phyloP scores from a whole-genome alignment of 78 protist species.

The Salpingoeca rosetta region DNA sequence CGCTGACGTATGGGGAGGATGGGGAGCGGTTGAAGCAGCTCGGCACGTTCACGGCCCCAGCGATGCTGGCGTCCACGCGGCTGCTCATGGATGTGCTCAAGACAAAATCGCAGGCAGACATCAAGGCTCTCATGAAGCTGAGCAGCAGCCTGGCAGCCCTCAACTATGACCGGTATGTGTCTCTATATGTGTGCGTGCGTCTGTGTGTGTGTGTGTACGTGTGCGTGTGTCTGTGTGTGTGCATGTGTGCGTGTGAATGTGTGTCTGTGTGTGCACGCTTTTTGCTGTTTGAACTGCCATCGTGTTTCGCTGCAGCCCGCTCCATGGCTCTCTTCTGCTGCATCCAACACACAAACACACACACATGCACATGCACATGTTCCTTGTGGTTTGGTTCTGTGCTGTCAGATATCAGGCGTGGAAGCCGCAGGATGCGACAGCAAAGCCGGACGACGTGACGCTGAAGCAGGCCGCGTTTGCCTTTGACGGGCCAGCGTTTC shows the following conservation, averaged over 20 bases:
- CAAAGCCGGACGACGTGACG: not conserved
- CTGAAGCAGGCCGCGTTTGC: not conserved
- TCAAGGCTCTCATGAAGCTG: not conserved
- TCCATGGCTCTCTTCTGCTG: too few species aligned
- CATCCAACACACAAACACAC: too few species aligned
- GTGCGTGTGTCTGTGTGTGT: too few species aligned
- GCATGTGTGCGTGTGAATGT: too few species aligned
- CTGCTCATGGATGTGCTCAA: not conserved
- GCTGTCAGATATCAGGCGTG: not conserved
- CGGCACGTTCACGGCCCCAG: too few species aligned
- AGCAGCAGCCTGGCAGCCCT: not conserved
- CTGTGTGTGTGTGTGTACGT: too few species aligned
- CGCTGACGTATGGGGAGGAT: too few species aligned
- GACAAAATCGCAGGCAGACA: not conserved
- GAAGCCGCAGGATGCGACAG: not conserved
- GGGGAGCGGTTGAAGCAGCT: too few species aligned
- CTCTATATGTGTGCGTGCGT: not conserved
- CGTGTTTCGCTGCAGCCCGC: too few species aligned
- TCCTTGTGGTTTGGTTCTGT: not conserved
- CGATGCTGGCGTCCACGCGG: too few species aligned
- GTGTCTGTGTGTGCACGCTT: too few species aligned
- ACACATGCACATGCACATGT: not conserved
- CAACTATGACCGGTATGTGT: not conserved
- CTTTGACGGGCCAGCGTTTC: not conserved
- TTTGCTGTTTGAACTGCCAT: too few species aligned